phyloP scores from a whole-genome alignment of 78 protist species.

The Planoprotostelium fungivorum region DNA sequence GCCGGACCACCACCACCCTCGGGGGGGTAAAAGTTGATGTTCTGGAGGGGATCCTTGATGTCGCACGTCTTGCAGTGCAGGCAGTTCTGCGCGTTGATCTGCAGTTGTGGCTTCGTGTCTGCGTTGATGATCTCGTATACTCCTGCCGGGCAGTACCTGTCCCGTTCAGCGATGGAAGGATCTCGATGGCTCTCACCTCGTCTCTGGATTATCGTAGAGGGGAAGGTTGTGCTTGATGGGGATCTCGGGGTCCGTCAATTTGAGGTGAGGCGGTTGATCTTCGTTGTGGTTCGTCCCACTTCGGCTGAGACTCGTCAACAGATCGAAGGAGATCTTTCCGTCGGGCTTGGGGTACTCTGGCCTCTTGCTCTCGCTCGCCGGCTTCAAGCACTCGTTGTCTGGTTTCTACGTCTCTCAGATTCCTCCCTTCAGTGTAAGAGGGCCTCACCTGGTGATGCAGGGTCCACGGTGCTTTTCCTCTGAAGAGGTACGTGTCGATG shows the following conservation, averaged over 20 bases:
- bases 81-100: conserved; percentile 96
- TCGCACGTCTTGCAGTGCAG: conserved; percentile 98
- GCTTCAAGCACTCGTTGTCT: conserved; percentile 43
- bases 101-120: conserved; percentile 48
- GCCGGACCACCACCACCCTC: conserved; percentile 94
- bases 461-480: conserved; percentile 87
- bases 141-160: conserved; percentile 96
- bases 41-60: conserved; percentile 93
- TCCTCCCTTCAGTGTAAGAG: background rate
- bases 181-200: background rate
- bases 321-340: conserved; percentile 84
- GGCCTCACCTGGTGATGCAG: conserved; percentile 18
- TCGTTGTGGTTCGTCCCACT: conserved; percentile 90
- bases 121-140: conserved; percentile 90
- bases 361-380: conserved; percentile 61
- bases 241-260: conserved; percentile 27
- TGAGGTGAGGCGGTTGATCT: conserved; percentile 85
- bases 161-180: background rate
- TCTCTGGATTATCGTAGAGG: conserved; percentile 80
- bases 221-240: conserved; percentile 54
- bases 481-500: conserved; percentile 20
- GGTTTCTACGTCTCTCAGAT: background rate
- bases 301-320: conserved; percentile 80
- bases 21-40: conserved; percentile 90
- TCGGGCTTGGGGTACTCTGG: conserved; percentile 96